Evolutionary conservation across 495 filamentous ascomycete species (phyloP), one percentile per base, ranked within the genome.

Genomic region (Penicillium coffeae): DNA sequence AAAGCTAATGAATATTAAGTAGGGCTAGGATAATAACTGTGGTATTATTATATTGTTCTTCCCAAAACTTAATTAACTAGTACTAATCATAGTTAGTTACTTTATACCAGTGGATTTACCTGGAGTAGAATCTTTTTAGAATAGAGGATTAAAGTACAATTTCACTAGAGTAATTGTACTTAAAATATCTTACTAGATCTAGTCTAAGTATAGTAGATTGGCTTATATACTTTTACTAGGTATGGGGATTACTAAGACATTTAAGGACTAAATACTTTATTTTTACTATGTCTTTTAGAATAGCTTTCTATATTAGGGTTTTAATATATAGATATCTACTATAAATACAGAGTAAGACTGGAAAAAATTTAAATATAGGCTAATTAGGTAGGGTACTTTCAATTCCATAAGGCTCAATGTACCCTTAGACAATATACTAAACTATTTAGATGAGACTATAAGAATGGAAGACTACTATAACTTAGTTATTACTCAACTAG

Each of bases 81-180:
- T n/a, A 38, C 32, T 55, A 13, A 55, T 1, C 7, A 15, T 18
- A 39, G 10, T 4, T 21, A 59, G 56, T 21, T 55, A 52, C 22
- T 66, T 66, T 48, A 55, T 49, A 0, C 47, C 49, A 0, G 48
- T 39, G 6, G 21, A 59, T 39, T 37, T 59, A 34, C 45, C 50
- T 12, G 39, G 36, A 0, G 46, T 54, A 3, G 52, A 55, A 14
- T 54, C 61, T 36, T 60, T 64, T 38, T 50, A 64, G 38, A 52
- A 60, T 54, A 55, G 61, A 3, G 54, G 54, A 8, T 45, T 64
- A 33, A 49, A 47, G 9, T 37, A 64, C 22, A 64, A 64, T 32
- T 57, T 61, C 38, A 52, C 52, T 3, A 51, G 48, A 9, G 52
- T 51, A 20, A 53, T 64, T 39, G 50, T 54, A 1, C 21, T 27